Evolutionary conservation across 805 yeast genomes (phyloP), one percentile per base, ranked within the genome.

Genomic region (Blastobotrys parvus): DNA sequence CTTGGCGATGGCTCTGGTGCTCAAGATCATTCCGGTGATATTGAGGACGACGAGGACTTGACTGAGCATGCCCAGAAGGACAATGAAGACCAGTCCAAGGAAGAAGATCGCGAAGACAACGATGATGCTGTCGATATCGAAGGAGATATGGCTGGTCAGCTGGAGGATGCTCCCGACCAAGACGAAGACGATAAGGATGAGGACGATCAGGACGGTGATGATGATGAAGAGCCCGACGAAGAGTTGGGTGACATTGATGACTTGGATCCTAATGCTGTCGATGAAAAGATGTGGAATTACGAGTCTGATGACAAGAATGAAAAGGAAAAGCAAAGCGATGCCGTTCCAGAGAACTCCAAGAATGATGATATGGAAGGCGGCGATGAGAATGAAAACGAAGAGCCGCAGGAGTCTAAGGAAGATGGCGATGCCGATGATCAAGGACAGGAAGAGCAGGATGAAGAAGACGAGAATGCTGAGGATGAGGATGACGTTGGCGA

Each of bases 221-320:
- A 62, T 1, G 77, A 80, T 4, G 81, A 83, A 37, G 94, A 85
- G 2, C 56, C 85, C 43, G 96, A 89, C 57, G 96, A 89, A 50
- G 90, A 88, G 57, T 72, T 88, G 34, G 97, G 90, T 50, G 85
- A 89, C 55, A 65, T 90, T 25, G 94, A 85, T 59, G 94, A 87
- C 44, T 69, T 82, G 49, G 97, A 89, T 69, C 95, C 95, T 1
- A 86, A 88, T 63, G 95, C 95, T 2, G 78, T 90, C 39, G 97
- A 90, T 60, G 97, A 90, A 52, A 90, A 87, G 64, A 87, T 87
- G 95, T 90, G 97, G 95, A 92, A 90, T 56, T 97, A 89, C 56
- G 88, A 90, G 59, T 84, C 82, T 10, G 73, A 78, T 44, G 87
- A 80, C 13, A 76, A 76, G 49, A 84, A 52, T 21, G 53, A 54